phyloP scores from a whole-genome alignment of 108 stramenopile genomes.

The Parietichytrium sp. region DNA sequence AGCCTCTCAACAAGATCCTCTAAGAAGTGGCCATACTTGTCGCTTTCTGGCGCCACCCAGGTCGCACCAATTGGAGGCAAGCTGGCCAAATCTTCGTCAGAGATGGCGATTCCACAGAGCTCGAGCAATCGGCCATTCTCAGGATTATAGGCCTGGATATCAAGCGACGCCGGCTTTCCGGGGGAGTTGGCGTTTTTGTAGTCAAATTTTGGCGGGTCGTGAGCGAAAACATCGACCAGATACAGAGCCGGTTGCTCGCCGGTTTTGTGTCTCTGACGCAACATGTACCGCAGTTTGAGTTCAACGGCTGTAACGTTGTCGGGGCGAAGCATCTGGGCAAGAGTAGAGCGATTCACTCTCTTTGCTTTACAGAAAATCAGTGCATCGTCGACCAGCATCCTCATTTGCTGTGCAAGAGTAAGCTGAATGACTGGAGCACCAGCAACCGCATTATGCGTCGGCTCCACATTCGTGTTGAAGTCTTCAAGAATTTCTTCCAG shows the following conservation, averaged over 20 bases:
- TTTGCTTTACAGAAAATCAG: background rate
- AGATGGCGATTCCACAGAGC: no score
- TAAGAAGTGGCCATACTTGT: no score
- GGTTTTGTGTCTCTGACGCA: background rate
- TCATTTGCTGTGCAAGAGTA: background rate
- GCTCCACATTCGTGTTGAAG: background rate
- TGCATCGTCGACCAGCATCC: conserved; percentile 27
- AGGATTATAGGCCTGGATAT: background rate
- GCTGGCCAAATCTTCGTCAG: no score
- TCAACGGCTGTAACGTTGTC: background rate
- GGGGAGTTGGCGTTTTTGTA: background rate
- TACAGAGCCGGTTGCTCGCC: background rate
- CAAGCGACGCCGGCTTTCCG: no score
- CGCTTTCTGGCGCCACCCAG: no score
- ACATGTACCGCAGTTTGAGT: background rate
- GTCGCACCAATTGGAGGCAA: no score
- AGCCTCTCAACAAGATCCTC: no score
- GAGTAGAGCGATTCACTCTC: background rate
- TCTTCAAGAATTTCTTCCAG: background rate
- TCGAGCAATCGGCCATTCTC: background rate
- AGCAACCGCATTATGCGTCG: background rate
- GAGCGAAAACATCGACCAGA: background rate
- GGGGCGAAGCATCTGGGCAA: background rate
- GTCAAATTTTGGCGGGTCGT: background rate
- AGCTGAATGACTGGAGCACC: background rate